phyloP scores from a whole-genome alignment of 2,329 filamentous ascomycete species.

The Tricladium varicosporioides region DNA sequence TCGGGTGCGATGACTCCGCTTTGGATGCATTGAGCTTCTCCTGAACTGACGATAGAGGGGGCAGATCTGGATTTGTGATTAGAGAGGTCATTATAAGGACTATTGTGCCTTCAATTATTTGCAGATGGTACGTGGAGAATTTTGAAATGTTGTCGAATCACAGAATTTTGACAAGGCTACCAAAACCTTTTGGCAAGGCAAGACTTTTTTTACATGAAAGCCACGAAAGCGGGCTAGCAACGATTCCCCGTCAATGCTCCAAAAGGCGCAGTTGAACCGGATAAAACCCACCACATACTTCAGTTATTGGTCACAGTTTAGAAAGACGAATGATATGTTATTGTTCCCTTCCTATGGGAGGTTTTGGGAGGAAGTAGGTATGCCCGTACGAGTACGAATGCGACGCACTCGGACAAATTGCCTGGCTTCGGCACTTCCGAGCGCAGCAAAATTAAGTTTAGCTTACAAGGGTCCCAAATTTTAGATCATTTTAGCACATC shows the following conservation, averaged over 20 bases:
- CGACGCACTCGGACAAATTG: not conserved
- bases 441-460: not conserved
- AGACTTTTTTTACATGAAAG: no score
- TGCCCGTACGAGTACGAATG: not conserved
- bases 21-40: conserved; percentile 26
- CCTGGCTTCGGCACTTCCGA: not conserved
- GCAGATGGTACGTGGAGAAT: not conserved
- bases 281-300: no score
- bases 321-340: not conserved
- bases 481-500: not conserved
- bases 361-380: not conserved
- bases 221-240: no score
- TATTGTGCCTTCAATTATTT: not conserved
- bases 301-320: no score
- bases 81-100: conserved; percentile 20
- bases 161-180: not conserved
- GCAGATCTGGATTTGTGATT: conserved; percentile 11
- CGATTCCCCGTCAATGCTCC: no score
- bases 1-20: conserved; percentile 22
- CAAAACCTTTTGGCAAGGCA: no score
- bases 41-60: conserved; percentile 23
- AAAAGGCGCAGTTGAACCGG: no score
- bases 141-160: not conserved
- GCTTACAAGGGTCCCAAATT: not conserved
- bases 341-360: not conserved